phyloP scores from a whole-genome alignment of 768 basidiomycete species.

The Kwoniella heveanensis region DNA sequence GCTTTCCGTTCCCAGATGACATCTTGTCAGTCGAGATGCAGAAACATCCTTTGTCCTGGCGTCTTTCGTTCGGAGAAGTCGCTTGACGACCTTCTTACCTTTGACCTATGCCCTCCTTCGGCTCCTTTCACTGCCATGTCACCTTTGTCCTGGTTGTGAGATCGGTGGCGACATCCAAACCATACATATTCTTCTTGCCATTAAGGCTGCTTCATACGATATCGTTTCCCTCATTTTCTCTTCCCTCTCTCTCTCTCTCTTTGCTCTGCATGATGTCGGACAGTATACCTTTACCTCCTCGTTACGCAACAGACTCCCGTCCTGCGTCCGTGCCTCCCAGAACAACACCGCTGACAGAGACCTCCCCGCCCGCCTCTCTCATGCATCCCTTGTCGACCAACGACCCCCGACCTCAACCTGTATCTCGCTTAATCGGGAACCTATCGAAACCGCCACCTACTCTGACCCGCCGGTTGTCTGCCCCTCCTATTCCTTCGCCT shows the following conservation, averaged over 20 bases:
- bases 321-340: slow-evolving; percentile 11
- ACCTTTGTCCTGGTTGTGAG: slow-evolving; percentile 17
- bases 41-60: neutral
- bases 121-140: slow-evolving; percentile 12
- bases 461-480: slow-evolving; percentile 23
- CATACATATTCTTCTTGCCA: neutral
- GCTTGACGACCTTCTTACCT: neutral
- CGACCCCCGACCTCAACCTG: neutral
- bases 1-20: slow-evolving; percentile 6
- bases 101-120: neutral
- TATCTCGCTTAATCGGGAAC: slow-evolving; percentile 1
- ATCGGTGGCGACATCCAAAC: slow-evolving; percentile 1
- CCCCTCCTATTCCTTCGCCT: slow-evolving; percentile 13
- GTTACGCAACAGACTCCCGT: slow-evolving; percentile 6
- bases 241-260: neutral
- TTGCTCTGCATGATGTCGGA: slow-evolving; percentile 17
- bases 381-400: neutral
- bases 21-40: neutral
- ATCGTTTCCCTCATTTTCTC: neutral
- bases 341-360: slow-evolving; percentile 14
- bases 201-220: neutral
- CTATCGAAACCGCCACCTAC: neutral
- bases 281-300: slow-evolving; percentile 11
- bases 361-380: neutral
- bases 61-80: slow-evolving; percentile 12